These are phyloP conservation scores for Ganoderma sinense DNA, from an alignment of 1,284 basidiomycete species.

Conservation along the genomic window DNA sequence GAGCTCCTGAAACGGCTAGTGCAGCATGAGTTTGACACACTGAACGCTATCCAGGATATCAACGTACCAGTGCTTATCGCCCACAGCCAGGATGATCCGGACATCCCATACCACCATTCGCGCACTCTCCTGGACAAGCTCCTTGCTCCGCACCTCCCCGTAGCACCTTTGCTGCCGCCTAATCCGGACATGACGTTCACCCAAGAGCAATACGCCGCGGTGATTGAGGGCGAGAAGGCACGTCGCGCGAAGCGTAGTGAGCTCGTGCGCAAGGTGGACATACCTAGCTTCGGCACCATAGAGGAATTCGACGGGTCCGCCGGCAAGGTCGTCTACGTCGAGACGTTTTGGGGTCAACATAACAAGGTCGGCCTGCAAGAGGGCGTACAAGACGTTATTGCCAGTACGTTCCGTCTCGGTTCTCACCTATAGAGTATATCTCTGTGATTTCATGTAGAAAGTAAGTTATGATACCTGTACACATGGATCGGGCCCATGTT, in stretches of 20 bases:
- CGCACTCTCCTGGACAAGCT: constrained; percentile 76
- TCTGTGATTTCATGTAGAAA: background rate
- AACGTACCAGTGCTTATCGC: constrained; percentile 77
- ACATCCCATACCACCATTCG: constrained; percentile 84
- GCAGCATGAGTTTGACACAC: constrained; percentile 72
- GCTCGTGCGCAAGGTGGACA: constrained; percentile 53
- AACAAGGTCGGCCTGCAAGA: constrained; percentile 72
- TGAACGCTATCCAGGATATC: constrained; percentile 56
- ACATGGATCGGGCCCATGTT: background rate
- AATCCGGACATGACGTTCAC: constrained; percentile 30
- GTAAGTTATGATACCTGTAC: constrained; percentile 12
- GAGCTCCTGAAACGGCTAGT: constrained; percentile 66
- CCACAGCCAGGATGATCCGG: constrained; percentile 84
- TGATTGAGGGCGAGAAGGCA: constrained; percentile 32
- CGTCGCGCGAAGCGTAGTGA: constrained; percentile 46
- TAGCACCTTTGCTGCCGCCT: constrained; percentile 48
- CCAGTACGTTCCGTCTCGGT: constrained; percentile 51
- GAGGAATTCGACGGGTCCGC: constrained; percentile 58
- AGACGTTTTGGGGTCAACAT: constrained; percentile 71
- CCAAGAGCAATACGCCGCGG: constrained; percentile 34
- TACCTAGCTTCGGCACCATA: constrained; percentile 66
- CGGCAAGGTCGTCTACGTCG: constrained; percentile 63
- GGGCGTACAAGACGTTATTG: constrained; percentile 76
- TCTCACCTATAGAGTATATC: constrained; percentile 1
- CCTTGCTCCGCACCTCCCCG: constrained; percentile 67